Evolutionary conservation across 352 stramenopile species (phyloP), one percentile per base, ranked within the genome.

Genomic region (Pythium folliculosum): DNA sequence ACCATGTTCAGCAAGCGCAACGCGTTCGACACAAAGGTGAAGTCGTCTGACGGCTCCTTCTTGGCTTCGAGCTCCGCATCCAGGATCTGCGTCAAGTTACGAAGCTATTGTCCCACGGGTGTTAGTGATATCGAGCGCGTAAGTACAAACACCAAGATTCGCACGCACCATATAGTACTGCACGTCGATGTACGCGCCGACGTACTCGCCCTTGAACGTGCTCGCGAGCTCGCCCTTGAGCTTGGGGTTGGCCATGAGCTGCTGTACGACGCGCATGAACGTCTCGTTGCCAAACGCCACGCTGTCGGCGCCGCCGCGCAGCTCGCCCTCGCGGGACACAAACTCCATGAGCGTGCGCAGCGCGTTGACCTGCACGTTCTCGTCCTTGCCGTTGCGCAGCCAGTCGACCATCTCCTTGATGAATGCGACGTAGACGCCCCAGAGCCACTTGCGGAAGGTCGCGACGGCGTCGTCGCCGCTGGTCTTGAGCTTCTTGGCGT

Each of bases 321-420:
- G 77, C 23, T 88, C 79, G 43, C 82, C 75, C 60, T 96, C 88
- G 16, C 82, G 80, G 23, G 86, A 85, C 30, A 97, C 82, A 52
- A 97, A 89, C 74, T 95, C 86, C 89, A 97, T 95, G 5, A 95
- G 74, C 48, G 88, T 97, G n/a, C 89, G 86, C 65, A 96, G 67
- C 37, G 89, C 88, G 21, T 83, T 82, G 13, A 92, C 78, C 17
- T 91, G 89, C 60, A 90, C 49, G 60, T 92, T 89, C 67, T 92
- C 82, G 21, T 83, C 64, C 27, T 81, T 49, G 21, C 73, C 70
- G 38, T 79, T 40, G 5, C 77, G 72, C 16, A 96, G 65, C 85
- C 84, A 94, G 17, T 82, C 80, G 57, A 93, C 79, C 83, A 97
- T 90, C 49, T 92, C 77, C 67, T 93, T 82, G 65, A 94, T 79